Evolutionary conservation across 192 early-diverging fungal genomes (phyloP).

Genomic region (Coemansia sp.): DNA sequence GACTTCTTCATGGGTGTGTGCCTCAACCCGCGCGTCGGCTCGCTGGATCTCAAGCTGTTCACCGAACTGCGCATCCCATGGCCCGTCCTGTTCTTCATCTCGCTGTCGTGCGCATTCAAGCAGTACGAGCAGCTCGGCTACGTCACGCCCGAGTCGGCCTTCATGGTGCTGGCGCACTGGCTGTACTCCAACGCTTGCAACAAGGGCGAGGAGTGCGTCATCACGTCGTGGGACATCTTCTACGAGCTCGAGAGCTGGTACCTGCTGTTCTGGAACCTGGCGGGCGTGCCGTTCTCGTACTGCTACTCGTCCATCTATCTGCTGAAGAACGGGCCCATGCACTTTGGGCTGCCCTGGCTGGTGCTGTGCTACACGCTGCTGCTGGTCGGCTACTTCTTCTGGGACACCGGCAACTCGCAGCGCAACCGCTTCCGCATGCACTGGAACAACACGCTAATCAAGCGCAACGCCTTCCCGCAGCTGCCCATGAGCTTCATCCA

Average conservation of each 20-base stretch:
- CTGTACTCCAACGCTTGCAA: slow-evolving; percentile 87
- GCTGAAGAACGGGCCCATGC: slow-evolving; percentile 64
- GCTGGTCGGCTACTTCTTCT: slow-evolving; percentile 72
- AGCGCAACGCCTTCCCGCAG: slow-evolving; percentile 58
- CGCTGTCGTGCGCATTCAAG: slow-evolving; percentile 74
- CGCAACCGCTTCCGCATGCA: slow-evolving; percentile 83
- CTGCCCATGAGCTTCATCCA: slow-evolving; percentile 63
- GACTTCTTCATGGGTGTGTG: slow-evolving; percentile 97
- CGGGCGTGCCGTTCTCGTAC: slow-evolving; percentile 93
- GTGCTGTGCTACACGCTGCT: slow-evolving; percentile 52
- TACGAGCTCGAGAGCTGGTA: slow-evolving; percentile 67
- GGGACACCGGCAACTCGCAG: slow-evolving; percentile 86
- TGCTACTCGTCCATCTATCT: slow-evolving; percentile 86
- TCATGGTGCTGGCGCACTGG: slow-evolving; percentile 75
- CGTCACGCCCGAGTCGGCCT: slow-evolving; percentile 74
- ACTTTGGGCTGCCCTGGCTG: slow-evolving; percentile 56
- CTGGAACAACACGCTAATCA: slow-evolving; percentile 55
- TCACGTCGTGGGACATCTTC: slow-evolving; percentile 90
- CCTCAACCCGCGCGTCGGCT: slow-evolving; percentile 86
- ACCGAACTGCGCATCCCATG: slow-evolving; percentile 92
- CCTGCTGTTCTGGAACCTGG: slow-evolving; percentile 74
- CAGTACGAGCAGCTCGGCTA: slow-evolving; percentile 76
- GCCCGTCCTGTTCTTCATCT: slow-evolving; percentile 68
- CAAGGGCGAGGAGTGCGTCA: slow-evolving; percentile 65
- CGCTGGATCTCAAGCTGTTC: slow-evolving; percentile 92